Evolutionary conservation across 1,284 basidiomycete species (phyloP).

Genomic region (Sanguinoderma infundibulare): DNA sequence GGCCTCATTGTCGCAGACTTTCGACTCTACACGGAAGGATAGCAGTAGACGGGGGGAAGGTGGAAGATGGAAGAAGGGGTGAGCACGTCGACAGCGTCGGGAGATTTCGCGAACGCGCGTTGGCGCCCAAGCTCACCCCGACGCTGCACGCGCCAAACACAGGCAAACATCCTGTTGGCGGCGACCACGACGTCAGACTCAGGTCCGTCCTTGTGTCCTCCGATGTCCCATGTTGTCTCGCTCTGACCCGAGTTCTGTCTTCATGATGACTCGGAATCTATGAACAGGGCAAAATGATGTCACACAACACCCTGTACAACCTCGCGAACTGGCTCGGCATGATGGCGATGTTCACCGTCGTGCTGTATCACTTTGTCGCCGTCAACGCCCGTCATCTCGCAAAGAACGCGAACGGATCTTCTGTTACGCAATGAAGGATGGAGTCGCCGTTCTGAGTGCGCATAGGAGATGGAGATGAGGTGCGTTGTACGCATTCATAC

Average conservation of each 20-base stretch:
- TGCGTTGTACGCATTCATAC: background rate
- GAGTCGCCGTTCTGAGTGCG: background rate
- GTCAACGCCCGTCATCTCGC: conserved; percentile 71
- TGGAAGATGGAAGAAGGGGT: conserved; percentile 1
- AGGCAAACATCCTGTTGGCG: conserved; percentile 26
- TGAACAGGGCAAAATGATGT: conserved; percentile 57
- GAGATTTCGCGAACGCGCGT: conserved; percentile 23
- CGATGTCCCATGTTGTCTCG: conserved; percentile 7
- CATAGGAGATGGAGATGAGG: background rate
- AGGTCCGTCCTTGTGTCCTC: conserved; percentile 18
- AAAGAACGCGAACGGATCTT: conserved; percentile 1
- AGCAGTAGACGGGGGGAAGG: conserved; percentile 11
- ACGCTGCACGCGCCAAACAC: conserved; percentile 15
- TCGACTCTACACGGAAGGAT: conserved; percentile 9
- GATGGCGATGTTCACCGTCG: conserved; percentile 82
- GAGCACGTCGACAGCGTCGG: conserved; percentile 21
- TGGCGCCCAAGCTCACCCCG: conserved; percentile 20
- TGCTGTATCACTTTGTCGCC: conserved; percentile 86
- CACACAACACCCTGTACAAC: conserved; percentile 78
- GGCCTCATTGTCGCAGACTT: conserved; percentile 62
- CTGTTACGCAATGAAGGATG: conserved; percentile 5
- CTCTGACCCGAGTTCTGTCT: background rate
- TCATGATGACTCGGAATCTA: background rate
- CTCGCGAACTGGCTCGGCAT: conserved; percentile 85
- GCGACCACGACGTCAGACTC: conserved; percentile 27